A percentile compares a stretch with the other conserved stretches of the same genome.
These are phyloP conservation scores for Plasmodium gallinaceum DNA, from an alignment of 169 alveolate genomes.

Conservation along the genomic window DNA sequence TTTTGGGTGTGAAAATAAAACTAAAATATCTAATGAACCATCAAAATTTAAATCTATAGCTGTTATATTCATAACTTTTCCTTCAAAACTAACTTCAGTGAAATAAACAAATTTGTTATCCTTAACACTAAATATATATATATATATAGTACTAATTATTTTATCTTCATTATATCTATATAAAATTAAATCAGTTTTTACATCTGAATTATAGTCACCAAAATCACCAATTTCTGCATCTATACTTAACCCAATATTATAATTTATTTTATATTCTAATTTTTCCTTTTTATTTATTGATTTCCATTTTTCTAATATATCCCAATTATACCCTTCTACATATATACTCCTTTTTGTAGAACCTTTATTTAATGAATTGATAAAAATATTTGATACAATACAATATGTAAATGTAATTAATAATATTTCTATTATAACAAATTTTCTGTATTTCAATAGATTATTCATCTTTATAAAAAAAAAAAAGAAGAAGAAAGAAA, in stretches of 20 bases:
- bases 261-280: slow-evolving; percentile 56
- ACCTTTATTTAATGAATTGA: not conserved
- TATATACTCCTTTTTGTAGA: not conserved
- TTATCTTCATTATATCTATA: slow-evolving; percentile 59
- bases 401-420: slow-evolving; percentile 6
- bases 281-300: slow-evolving; percentile 59
- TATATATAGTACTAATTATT: slow-evolving; percentile 39
- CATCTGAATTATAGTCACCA: slow-evolving; percentile 77
- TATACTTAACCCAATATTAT: slow-evolving; percentile 55
- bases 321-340: slow-evolving; percentile 64
- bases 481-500: not conserved
- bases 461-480: slow-evolving; percentile 7
- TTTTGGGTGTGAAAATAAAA: slow-evolving; percentile 69
- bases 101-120: slow-evolving; percentile 42
- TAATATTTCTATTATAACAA: slow-evolving; percentile 9
- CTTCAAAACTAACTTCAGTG: slow-evolving; percentile 71
- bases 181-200: slow-evolving; percentile 67
- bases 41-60: slow-evolving; percentile 83
- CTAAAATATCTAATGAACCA: slow-evolving; percentile 79
- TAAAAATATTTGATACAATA: not conserved
- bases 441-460: slow-evolving; percentile 9
- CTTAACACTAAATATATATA: slow-evolving; percentile 26
- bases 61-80: slow-evolving; percentile 75
- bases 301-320: slow-evolving; percentile 64
- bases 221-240: slow-evolving; percentile 76